These are phyloP conservation scores for Penicillium psychrofluorescens DNA, from an alignment of 495 filamentous ascomycete genomes.

Conservation along the genomic window DNA sequence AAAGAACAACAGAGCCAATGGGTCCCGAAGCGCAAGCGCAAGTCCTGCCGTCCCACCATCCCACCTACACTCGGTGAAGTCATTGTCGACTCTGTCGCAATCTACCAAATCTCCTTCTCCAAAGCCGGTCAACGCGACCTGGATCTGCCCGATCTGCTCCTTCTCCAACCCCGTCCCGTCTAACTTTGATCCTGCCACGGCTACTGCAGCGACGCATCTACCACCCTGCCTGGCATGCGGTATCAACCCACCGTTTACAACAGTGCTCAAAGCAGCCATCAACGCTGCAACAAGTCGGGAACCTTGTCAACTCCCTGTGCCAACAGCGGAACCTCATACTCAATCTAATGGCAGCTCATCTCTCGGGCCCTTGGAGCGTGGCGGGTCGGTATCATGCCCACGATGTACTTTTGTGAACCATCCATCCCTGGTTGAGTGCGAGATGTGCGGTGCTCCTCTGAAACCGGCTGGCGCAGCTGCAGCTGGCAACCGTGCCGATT, in stretches of 20 bases:
- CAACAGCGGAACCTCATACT: constrained; percentile 2
- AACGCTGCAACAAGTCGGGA: constrained; percentile 53
- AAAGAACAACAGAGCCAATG: constrained; percentile 41
- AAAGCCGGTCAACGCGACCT: constrained; percentile 59
- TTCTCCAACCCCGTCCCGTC: constrained; percentile 93
- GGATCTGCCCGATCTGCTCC: constrained; percentile 95
- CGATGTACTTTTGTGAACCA: constrained; percentile 94
- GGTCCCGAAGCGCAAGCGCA: constrained; percentile 24
- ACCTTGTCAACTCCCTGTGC: constrained; percentile 14
- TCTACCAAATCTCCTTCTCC: constrained; percentile 15
- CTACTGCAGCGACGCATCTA: constrained; percentile 65
- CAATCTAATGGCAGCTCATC: constrained; percentile 5
- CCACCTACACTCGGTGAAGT: constrained; percentile 7
- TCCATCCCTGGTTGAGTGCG: constrained; percentile 75
- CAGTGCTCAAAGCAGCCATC: constrained; percentile 79
- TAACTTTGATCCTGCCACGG: constrained; percentile 79
- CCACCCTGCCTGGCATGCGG: constrained; percentile 89
- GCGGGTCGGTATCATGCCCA: constrained; percentile 51
- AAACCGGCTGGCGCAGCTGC: constrained; percentile 16
- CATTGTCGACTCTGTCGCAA: constrained; percentile 21
- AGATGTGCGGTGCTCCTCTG: constrained; percentile 83
- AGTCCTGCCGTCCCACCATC: constrained; percentile 26
- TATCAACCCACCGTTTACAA: constrained; percentile 79
- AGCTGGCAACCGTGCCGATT: constrained; percentile 48
- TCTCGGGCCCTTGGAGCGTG: not conserved